Conservation (phyloP, 1,284 basidiomycete genomes). For the Porogramme epimiltina region DNA sequence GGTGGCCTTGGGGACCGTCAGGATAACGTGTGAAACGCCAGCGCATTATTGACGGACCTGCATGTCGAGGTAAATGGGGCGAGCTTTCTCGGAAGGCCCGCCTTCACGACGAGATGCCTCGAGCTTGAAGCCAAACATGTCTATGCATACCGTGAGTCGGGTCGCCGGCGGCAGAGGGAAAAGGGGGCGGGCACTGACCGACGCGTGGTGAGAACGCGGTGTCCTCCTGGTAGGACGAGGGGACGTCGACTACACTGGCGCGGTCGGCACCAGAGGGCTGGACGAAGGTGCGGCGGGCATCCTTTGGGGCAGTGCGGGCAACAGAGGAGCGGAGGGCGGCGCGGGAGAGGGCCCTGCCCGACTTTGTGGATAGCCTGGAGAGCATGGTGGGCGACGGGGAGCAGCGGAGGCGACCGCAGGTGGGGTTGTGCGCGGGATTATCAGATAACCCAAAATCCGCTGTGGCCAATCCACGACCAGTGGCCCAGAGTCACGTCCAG, state of each 20-base stretch:
- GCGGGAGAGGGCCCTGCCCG: constrained; percentile 44
- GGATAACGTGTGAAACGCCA: background rate
- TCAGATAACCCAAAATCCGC: constrained; percentile 34
- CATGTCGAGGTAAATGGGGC: constrained; percentile 96
- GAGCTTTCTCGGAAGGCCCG: constrained; percentile 60
- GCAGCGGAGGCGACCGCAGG: constrained; percentile 24
- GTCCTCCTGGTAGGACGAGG: constrained; percentile 71
- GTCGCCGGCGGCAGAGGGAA: background rate
- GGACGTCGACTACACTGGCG: constrained; percentile 78
- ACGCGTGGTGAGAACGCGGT: constrained; percentile 71
- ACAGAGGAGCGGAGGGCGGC: constrained; percentile 27
- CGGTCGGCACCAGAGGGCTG: constrained; percentile 80
- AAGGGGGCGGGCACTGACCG: constrained; percentile 43
- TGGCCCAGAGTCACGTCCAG: too few relatives aligned
- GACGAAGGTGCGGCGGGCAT: constrained; percentile 53
- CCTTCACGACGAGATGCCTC: constrained; percentile 69
- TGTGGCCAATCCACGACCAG: constrained; percentile 9
- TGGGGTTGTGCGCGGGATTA: constrained; percentile 20
- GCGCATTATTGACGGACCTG: constrained; percentile 55
- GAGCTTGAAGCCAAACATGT: constrained; percentile 91
- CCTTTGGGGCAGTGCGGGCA: constrained; percentile 17
- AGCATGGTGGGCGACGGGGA: constrained; percentile 47
- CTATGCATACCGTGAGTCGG: constrained; percentile 42
- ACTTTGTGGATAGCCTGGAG: constrained; percentile 51
- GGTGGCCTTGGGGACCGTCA: constrained; percentile 69